Base-by-base conservation (phyloP, 768 basidiomycete genomes). In the Panaeolus papilionaceus region DNA sequence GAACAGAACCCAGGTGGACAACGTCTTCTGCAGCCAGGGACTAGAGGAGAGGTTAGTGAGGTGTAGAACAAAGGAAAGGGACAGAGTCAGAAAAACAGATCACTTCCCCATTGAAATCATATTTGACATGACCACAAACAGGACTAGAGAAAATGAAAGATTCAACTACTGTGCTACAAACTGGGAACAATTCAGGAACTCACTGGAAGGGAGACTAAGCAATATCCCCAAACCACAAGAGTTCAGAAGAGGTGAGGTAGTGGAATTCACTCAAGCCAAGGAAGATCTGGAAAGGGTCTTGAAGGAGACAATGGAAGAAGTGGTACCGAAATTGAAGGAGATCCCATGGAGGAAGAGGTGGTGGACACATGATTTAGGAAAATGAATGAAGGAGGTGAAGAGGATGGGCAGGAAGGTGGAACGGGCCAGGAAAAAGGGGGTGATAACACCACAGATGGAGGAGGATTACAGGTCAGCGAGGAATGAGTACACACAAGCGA, bases 1-100 rank as follows among this genome's bases (percentile, higher is more conserved):
- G 18, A 83, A 82, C 62, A 74, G 71, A 47, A 82, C 80, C 4
- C 58, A 80, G 8, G 73, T 76, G 1, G 81, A 85, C 70, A 84
- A 85, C 58, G 77, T 84, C 0, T 84, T 81, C 67, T 69, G 70
- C 33, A 68, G 75, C 3, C 38, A 51, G 3, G 49, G 61, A 1
- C 62, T 79, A 0, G 28, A 61, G 0, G 67, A 73, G 0, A 11
- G 28, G 2, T 62, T 80, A 4, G 66, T 75, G 20, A 7, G 37
- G 2, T 84, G 83, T 71, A 58, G 72, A 11, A 72, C 71, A 1
- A 42, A 65, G 0, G 72, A 72, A 10, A 64, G 62, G 0, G 5
- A 49, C 0, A 67, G 40, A 7, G 76, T 73, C 0, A 38, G 71
- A 0, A 63, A 64, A 0, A 76, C 80, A 4, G 82, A 85, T 71